phyloP scores from a whole-genome alignment of 2,329 filamentous ascomycete genomes.

The Aureobasidium sp. region DNA sequence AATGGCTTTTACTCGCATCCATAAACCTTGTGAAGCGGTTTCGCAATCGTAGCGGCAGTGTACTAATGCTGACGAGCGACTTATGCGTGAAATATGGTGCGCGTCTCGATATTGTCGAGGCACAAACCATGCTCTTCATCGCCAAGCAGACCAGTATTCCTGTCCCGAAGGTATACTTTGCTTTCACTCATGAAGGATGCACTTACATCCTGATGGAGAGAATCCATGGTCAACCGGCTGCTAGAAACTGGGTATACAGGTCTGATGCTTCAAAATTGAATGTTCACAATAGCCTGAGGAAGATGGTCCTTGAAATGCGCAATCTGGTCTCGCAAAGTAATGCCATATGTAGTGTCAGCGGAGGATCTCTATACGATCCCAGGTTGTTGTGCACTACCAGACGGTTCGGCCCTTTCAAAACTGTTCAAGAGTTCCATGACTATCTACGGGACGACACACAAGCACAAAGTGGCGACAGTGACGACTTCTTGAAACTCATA shows the following conservation, averaged over 20 bases:
- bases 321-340: neutral
- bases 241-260: neutral
- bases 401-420: neutral
- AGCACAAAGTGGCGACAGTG: neutral
- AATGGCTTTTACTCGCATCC: neutral
- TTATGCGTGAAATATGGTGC: neutral
- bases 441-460: neutral
- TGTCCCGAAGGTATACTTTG: conserved; percentile 37
- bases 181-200: conserved; percentile 32
- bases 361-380: neutral
- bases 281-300: neutral
- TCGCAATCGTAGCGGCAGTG: neutral
- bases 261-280: neutral
- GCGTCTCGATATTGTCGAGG: conserved; percentile 28
- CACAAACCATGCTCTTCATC: conserved; percentile 33
- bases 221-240: conserved; percentile 14
- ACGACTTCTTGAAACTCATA: neutral
- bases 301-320: neutral
- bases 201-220: conserved; percentile 40
- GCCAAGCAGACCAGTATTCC: conserved; percentile 35
- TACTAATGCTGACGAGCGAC: neutral
- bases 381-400: neutral
- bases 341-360: neutral
- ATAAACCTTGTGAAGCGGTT: neutral
- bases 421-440: neutral